Percentiles rank a stretch among this genome's conserved stretches.
Conservation (phyloP, 257 asterid species). For the Solanum ossicruentum region DNA sequence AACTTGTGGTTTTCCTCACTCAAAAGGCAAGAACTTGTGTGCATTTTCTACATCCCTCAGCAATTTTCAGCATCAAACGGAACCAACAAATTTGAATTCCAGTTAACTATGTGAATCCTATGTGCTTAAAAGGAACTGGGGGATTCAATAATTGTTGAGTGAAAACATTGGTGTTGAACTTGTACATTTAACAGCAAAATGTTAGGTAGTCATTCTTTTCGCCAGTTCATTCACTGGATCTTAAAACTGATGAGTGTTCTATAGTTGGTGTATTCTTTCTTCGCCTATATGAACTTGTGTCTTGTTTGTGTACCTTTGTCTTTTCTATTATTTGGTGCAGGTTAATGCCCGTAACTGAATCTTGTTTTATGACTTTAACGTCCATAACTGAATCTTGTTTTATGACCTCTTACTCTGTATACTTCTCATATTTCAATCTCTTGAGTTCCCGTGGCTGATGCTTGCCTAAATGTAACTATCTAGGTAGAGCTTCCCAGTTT, state of each 20-base stretch:
- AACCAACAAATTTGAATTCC: background rate
- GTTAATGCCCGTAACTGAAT: background rate
- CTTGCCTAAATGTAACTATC: background rate
- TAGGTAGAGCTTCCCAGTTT: conserved; percentile 60
- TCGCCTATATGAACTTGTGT: background rate
- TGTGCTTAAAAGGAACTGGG: background rate
- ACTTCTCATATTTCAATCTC: background rate
- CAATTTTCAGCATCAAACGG: background rate
- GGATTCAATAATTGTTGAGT: background rate
- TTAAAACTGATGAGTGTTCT: background rate
- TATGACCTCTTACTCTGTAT: background rate
- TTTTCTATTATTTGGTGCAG: background rate
- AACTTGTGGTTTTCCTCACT: background rate
- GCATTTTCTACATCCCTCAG: background rate
- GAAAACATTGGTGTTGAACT: background rate
- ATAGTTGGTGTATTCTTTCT: background rate
- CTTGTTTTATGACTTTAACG: background rate
- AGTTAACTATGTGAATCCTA: background rate
- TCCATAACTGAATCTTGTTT: background rate
- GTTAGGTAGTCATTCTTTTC: background rate
- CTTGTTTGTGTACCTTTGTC: background rate
- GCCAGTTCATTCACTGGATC: background rate
- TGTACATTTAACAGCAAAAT: background rate
- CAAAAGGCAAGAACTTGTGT: background rate
- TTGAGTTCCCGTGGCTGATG: background rate